phyloP scores from a whole-genome alignment of 768 basidiomycete genomes.

The Amanita fuliginea region DNA sequence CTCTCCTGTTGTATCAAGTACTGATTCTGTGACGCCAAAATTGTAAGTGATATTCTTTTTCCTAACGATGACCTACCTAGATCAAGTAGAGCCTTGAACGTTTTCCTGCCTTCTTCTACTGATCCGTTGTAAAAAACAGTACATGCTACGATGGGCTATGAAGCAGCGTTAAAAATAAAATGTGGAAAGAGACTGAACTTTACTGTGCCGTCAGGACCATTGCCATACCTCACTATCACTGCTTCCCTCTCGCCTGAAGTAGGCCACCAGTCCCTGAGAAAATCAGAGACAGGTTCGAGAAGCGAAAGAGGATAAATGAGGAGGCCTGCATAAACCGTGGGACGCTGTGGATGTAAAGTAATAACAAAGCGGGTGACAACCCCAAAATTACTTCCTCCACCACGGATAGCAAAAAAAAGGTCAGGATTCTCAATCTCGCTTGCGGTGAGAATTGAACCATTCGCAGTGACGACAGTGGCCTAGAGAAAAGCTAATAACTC shows the following conservation, averaged over 20 bases:
- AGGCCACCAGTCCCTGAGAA: slow-evolving; percentile 25
- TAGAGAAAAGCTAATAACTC: slow-evolving; percentile 8
- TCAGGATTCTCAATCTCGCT: slow-evolving; percentile 28
- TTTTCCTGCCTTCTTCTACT: slow-evolving; percentile 32
- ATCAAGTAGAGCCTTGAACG: slow-evolving; percentile 33
- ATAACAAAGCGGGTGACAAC: slow-evolving; percentile 43
- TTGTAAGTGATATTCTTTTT: not conserved
- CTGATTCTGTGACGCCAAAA: slow-evolving; percentile 20
- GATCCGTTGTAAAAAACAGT: slow-evolving; percentile 39
- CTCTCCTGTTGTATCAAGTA: slow-evolving; percentile 29
- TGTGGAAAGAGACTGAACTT: slow-evolving; percentile 2
- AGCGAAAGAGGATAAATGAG: slow-evolving; percentile 22
- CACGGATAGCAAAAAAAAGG: slow-evolving; percentile 42
- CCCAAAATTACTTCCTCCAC: slow-evolving; percentile 45
- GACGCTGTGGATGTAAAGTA: slow-evolving; percentile 35
- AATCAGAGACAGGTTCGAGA: slow-evolving; percentile 19
- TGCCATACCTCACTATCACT: slow-evolving; percentile 21
- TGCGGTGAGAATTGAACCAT: slow-evolving; percentile 28
- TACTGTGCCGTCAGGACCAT: slow-evolving; percentile 29
- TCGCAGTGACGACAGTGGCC: slow-evolving; percentile 34
- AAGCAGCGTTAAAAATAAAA: not conserved
- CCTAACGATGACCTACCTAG: slow-evolving; percentile 20
- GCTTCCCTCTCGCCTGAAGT: slow-evolving; percentile 26
- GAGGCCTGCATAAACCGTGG: slow-evolving; percentile 33
- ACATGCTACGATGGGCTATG: slow-evolving; percentile 25